A percentile compares a stretch with the other conserved stretches of the same genome.
Conservation (phyloP, 1,284 basidiomycete genomes). For the Sphagnurus paluster region DNA sequence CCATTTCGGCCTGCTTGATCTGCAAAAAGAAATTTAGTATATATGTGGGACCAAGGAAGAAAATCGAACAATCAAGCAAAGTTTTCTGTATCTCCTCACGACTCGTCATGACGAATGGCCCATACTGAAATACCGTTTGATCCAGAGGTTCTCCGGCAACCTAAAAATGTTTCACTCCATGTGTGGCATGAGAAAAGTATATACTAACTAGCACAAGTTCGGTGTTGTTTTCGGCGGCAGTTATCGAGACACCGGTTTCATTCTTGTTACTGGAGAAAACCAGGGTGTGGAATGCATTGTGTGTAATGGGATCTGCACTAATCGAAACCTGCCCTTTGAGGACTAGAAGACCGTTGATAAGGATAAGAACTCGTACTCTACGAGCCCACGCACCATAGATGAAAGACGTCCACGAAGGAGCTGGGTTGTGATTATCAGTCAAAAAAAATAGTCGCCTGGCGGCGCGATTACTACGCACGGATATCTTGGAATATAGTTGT, state of each 20-base stretch:
- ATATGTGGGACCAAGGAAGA: neutral
- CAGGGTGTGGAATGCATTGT: constrained; percentile 74
- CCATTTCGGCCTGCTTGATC: constrained; percentile 80
- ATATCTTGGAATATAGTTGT: constrained; percentile 81
- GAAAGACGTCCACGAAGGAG: constrained; percentile 80
- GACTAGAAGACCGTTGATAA: constrained; percentile 41
- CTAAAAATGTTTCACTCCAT: constrained; percentile 30
- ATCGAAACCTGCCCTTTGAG: constrained; percentile 68
- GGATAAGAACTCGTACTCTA: neutral
- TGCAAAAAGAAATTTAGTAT: constrained; percentile 25
- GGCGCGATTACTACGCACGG: constrained; percentile 52
- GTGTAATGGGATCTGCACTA: constrained; percentile 47
- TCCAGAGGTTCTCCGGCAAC: constrained; percentile 88
- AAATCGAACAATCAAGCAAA: constrained; percentile 70
- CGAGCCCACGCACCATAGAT: constrained; percentile 61
- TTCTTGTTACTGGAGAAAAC: constrained; percentile 61
- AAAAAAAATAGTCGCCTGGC: neutral
- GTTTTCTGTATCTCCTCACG: constrained; percentile 82
- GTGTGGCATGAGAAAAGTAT: constrained; percentile 8
- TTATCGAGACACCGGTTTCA: constrained; percentile 65
- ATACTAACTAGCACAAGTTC: constrained; percentile 65
- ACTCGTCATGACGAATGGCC: constrained; percentile 86
- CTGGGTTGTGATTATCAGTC: constrained; percentile 33
- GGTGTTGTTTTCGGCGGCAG: constrained; percentile 58
- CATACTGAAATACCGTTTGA: constrained; percentile 86